Evolutionary conservation across 2,329 filamentous ascomycete genomes (phyloP).

Genomic region (Fusarium nygamai): DNA sequence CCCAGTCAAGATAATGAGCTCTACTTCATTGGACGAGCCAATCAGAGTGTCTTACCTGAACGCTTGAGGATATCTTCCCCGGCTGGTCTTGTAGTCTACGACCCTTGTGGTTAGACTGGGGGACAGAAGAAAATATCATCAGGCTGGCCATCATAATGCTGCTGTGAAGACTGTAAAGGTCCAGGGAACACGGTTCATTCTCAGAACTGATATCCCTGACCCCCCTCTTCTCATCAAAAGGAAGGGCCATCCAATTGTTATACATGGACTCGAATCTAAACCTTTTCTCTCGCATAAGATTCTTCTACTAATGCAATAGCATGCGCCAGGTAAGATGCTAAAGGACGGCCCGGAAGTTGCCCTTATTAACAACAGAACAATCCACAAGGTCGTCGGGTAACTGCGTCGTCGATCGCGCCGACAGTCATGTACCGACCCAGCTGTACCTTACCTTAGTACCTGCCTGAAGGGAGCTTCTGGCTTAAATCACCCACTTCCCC

Average conservation of each 20-base stretch:
- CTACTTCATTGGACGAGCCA: constrained; percentile 2
- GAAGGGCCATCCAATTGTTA: constrained; percentile 33
- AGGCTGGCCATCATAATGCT: not conserved
- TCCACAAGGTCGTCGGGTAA: constrained; percentile 37
- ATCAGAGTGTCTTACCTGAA: constrained; percentile 14
- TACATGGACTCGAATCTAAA: constrained; percentile 23
- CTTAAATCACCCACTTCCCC: not conserved
- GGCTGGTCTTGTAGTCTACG: not conserved
- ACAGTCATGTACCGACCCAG: not conserved
- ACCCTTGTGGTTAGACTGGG: constrained; percentile 3
- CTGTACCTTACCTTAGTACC: not conserved
- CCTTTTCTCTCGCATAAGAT: not conserved
- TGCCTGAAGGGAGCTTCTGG: not conserved
- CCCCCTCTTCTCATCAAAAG: constrained; percentile 1
- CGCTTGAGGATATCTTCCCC: constrained; percentile 30
- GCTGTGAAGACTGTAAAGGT: not conserved
- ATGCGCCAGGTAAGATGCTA: not conserved
- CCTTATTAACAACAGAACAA: constrained; percentile 1
- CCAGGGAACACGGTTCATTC: constrained; percentile 26
- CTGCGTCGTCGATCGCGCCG: constrained; percentile 28
- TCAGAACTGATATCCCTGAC: constrained; percentile 4
- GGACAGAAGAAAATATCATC: constrained; percentile 1
- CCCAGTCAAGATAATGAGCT: constrained; percentile 2
- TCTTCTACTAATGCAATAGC: constrained; percentile 19
- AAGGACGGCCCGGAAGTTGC: constrained; percentile 1